These are phyloP conservation scores for Aspergillus chevalieri DNA, from an alignment of 2,329 filamentous ascomycete species.

Conservation along the genomic window DNA sequence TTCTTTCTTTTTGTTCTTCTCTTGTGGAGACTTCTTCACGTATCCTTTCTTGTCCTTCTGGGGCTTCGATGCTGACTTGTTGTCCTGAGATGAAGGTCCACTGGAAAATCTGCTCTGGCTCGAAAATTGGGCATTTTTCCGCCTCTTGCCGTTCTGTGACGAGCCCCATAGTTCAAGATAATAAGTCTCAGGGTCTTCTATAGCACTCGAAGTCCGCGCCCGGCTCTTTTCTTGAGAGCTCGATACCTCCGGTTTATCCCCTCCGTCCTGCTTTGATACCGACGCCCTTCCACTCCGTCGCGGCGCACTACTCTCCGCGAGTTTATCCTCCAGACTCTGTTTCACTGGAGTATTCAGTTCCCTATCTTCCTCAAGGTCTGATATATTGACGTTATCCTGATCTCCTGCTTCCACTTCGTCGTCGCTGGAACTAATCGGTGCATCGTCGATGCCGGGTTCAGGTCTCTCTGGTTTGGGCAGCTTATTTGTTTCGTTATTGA, in stretches of 20 bases:
- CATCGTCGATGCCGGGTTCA: constrained; percentile 28
- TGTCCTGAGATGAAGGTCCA: background rate
- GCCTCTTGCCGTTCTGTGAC: constrained; percentile 10
- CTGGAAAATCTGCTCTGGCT: background rate
- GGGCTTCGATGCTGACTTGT: background rate
- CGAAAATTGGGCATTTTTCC: constrained; percentile 2
- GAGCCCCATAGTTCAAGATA: constrained; percentile 1
- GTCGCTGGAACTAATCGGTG: constrained; percentile 29
- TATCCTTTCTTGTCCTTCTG: constrained; percentile 1
- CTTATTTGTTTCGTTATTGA: constrained; percentile 2
- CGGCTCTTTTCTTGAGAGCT: constrained; percentile 6
- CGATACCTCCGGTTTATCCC: background rate
- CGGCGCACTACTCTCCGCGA: constrained; percentile 5
- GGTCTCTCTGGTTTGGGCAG: constrained; percentile 4
- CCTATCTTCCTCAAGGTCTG: constrained; percentile 4
- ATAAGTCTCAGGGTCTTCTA: constrained; percentile 4
- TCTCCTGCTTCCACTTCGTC: constrained; percentile 19
- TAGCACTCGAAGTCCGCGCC: constrained; percentile 9
- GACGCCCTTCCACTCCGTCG: constrained; percentile 1
- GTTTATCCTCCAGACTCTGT: constrained; percentile 18
- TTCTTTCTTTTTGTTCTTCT: background rate
- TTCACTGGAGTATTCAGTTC: constrained; percentile 1
- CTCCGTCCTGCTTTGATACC: constrained; percentile 1
- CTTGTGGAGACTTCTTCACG: constrained; percentile 4
- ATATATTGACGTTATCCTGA: constrained; percentile 6